Percentiles rank a stretch among this genome's conserved stretches.
phyloP scores from a whole-genome alignment of 2,329 filamentous ascomycete genomes.

The Talaromyces rugulosus region DNA sequence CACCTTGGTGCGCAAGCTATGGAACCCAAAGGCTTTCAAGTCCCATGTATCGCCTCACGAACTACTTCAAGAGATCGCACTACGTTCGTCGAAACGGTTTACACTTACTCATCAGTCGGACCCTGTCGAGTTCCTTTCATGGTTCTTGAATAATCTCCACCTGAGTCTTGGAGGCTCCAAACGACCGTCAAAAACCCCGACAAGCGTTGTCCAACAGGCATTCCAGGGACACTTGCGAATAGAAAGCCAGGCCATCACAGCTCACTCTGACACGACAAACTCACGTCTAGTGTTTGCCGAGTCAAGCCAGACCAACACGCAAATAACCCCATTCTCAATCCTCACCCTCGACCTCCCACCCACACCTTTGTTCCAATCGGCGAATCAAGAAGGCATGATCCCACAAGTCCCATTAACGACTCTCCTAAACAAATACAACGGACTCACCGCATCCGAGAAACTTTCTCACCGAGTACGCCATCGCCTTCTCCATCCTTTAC shows the following conservation, averaged over 20 bases:
- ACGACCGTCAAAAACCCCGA: constrained; percentile 63
- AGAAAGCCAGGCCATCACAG: constrained; percentile 89
- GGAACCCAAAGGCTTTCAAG: constrained; percentile 96
- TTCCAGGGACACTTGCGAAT: constrained; percentile 92
- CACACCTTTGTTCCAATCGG: constrained; percentile 92
- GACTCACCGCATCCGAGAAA: constrained; percentile 79
- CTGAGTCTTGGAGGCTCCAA: constrained; percentile 85
- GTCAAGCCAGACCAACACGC: constrained; percentile 72
- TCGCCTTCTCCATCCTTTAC: constrained; percentile 81
- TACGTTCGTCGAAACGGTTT: constrained; percentile 88
- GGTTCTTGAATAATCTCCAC: constrained; percentile 96
- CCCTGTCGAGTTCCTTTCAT: constrained; percentile 91
- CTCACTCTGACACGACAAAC: constrained; percentile 73
- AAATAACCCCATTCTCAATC: constrained; percentile 78
- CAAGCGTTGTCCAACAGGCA: constrained; percentile 80
- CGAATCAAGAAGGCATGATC: constrained; percentile 92
- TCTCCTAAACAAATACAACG: constrained; percentile 90
- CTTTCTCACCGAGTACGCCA: constrained; percentile 85
- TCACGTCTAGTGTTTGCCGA: constrained; percentile 92
- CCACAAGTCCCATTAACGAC: constrained; percentile 69
- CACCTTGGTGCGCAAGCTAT: constrained; percentile 91
- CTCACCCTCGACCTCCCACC: constrained; percentile 89
- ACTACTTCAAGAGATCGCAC: constrained; percentile 86
- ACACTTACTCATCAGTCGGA: constrained; percentile 87
- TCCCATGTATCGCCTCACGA: constrained; percentile 96